Base-by-base conservation (phyloP, 306 rosid species). In the Adenanthera pavonina region DNA sequence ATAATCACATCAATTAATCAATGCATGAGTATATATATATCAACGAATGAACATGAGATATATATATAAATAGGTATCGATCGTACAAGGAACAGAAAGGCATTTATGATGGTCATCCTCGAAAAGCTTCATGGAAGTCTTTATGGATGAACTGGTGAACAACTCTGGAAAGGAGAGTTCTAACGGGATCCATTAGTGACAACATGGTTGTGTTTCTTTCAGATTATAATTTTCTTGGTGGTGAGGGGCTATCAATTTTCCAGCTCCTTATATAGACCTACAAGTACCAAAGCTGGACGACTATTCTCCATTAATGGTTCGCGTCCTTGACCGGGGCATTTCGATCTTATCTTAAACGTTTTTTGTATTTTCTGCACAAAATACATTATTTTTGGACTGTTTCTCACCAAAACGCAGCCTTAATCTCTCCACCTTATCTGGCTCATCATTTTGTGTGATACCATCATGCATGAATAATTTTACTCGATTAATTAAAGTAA, bases 81-180 rank as follows among this genome's bases (percentile, higher is more conserved):
- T 17, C 16, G 73, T 82, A 87, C 90, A 10, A 82, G 20, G 77
- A 87, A 87, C 73, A 87, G 88, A 70, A 82, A 77, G 67, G 83
- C 38, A 8, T 87, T 88, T 0, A 77, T 74, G 75, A 87, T 71
- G 48, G 90, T 85, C 90, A 87, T 85, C 74, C n/a, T 82, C 20
- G 87, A 65, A 36, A 83, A 8, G 85, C 85, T 80, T 77, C 85
- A 73, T 87, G 88, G 59, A 87, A 87, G 38, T 87, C 88, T 73
- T 73, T 52, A 8, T 85, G 90, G 77, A 85, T 54, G 51, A 82
- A 40, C 5, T 53, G 77, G 35, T 25, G 79, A 12, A 82, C 1
- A 74, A 71, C 13, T 30, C 33, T 75, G 52, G 74, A 36, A 7
- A 7, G 43, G 34, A 82, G 76, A 30, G 47, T 5, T 75, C 70